Evolutionary conservation across 202 grass and related monocot genomes (phyloP).

Genomic region (Carex sylvatica): DNA sequence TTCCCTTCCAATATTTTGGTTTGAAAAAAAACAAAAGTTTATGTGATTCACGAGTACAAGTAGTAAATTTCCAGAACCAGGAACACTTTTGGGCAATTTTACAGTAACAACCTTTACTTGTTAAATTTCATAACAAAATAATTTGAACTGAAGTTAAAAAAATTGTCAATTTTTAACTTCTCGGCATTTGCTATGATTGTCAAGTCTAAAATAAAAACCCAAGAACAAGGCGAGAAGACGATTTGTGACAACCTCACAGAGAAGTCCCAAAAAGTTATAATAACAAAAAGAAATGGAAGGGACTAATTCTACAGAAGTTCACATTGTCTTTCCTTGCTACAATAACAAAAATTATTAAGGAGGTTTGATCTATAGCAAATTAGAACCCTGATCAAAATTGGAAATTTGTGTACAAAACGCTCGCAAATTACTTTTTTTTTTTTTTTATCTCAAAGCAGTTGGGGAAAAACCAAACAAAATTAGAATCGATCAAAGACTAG

Average conservation of each 20-base stretch:
- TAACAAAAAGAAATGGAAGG: neutral
- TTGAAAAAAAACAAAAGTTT: neutral
- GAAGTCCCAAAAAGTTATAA: neutral
- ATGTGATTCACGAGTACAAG: neutral
- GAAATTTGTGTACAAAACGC: neutral
- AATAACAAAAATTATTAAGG: neutral
- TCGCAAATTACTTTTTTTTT: neutral
- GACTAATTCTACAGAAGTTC: neutral
- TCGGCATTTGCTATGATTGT: neutral
- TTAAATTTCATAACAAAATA: neutral
- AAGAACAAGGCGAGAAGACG: neutral
- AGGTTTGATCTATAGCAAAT: neutral
- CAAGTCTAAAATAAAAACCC: neutral
- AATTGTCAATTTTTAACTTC: neutral
- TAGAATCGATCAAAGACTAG: conserved; percentile 14
- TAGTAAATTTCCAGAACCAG: neutral
- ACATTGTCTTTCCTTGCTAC: conserved; percentile 1
- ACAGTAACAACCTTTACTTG: neutral
- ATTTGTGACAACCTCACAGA: neutral
- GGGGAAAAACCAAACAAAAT: neutral
- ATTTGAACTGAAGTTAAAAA: neutral
- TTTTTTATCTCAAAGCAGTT: neutral
- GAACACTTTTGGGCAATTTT: neutral
- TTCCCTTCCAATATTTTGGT: neutral
- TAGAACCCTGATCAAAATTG: neutral